These are phyloP conservation scores for Dothistroma pini DNA, from an alignment of 2,329 filamentous ascomycete species.

Conservation along the genomic window DNA sequence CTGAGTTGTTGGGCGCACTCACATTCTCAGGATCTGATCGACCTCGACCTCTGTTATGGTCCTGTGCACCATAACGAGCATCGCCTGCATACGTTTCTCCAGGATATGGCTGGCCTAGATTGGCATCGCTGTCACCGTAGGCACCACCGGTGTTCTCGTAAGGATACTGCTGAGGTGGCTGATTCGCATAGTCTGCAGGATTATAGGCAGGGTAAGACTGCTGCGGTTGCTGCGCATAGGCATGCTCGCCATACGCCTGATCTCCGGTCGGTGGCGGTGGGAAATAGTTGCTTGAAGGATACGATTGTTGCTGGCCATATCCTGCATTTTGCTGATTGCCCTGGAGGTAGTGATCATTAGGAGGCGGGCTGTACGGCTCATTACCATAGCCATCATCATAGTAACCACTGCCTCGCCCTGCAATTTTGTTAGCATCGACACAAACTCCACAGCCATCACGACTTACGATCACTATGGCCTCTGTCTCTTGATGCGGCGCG, in stretches of 20 bases:
- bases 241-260: slow-evolving; percentile 25
- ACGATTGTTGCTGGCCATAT: slow-evolving; percentile 29
- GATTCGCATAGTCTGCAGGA: slow-evolving; percentile 44
- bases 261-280: slow-evolving; percentile 43
- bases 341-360: slow-evolving; percentile 32
- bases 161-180: slow-evolving; percentile 26
- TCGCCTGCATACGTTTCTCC: slow-evolving; percentile 34
- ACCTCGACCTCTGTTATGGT: slow-evolving; percentile 24
- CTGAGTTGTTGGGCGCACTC: slow-evolving; percentile 38
- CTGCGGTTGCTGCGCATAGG: slow-evolving; percentile 30
- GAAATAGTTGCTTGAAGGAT: slow-evolving; percentile 48
- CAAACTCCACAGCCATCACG: background rate
- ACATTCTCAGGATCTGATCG: slow-evolving; percentile 43
- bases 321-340: slow-evolving; percentile 31
- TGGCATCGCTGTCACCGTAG: slow-evolving; percentile 30
- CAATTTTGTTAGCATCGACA: background rate
- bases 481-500: slow-evolving; percentile 30
- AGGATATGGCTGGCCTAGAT: slow-evolving; percentile 29
- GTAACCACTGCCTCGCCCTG: slow-evolving; percentile 18
- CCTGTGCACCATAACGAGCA: slow-evolving; percentile 27
- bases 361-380: slow-evolving; percentile 35
- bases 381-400: slow-evolving; percentile 23
- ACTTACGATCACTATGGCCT: slow-evolving; percentile 15
- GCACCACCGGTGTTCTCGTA: slow-evolving; percentile 31
- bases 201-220: slow-evolving; percentile 38